Percentiles rank a stretch among this genome's conserved stretches.
Conservation (phyloP, 805 yeast genomes). For the Nakazawaea siamensis region DNA sequence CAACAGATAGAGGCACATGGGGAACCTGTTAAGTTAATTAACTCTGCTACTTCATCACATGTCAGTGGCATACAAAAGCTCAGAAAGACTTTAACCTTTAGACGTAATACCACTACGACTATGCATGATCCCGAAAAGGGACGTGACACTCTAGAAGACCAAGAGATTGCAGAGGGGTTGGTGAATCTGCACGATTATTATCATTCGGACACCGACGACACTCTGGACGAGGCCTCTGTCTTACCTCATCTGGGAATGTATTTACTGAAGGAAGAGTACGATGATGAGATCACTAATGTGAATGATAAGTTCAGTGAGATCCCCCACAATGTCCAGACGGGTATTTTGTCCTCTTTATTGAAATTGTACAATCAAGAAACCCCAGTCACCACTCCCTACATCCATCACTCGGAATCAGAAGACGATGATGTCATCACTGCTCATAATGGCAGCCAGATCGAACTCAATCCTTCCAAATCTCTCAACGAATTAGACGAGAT, state of each 20-base stretch:
- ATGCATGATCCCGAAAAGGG: neutral
- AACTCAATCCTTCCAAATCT: neutral
- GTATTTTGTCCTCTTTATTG: constrained; percentile 34
- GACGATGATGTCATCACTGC: neutral
- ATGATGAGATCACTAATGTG: constrained; percentile 13
- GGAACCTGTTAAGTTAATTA: too few species aligned
- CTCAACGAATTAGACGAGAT: neutral
- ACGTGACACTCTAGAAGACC: neutral
- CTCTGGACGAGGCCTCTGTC: too few species aligned
- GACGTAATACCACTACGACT: neutral
- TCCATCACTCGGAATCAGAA: constrained; percentile 14
- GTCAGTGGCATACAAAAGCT: too few species aligned
- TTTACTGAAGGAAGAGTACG: constrained; percentile 7
- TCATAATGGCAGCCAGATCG: too few species aligned
- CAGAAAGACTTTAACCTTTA: constrained; percentile 5
- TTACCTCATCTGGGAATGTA: neutral
- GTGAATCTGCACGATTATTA: constrained; percentile 3
- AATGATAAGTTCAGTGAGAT: constrained; percentile 24
- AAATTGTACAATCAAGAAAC: constrained; percentile 20
- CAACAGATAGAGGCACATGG: too few species aligned
- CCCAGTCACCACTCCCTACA: constrained; percentile 22
- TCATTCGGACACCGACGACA: neutral
- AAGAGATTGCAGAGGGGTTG: constrained; percentile 1
- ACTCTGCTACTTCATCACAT: too few species aligned
- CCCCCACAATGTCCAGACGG: constrained; percentile 34